Evolutionary conservation across 2,329 filamentous ascomycete genomes (phyloP).

Genomic region (Arachnomyces sp.): DNA sequence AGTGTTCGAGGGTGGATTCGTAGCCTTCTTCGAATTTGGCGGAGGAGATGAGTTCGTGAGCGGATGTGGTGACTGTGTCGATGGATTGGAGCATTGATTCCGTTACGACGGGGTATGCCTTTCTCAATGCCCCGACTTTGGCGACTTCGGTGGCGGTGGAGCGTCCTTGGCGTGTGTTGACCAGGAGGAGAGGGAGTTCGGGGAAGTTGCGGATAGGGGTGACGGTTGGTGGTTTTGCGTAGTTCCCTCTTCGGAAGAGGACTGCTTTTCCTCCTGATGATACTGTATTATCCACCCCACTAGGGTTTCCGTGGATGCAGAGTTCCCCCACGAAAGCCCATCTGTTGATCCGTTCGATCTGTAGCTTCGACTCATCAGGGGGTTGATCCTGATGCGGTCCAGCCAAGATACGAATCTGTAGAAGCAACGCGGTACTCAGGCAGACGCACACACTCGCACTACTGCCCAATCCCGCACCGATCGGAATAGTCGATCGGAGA

Average conservation of each 20-base stretch:
- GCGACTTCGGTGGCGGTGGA: constrained; percentile 78
- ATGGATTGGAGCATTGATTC: constrained; percentile 78
- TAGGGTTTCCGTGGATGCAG: constrained; percentile 95
- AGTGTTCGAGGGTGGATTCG: constrained; percentile 55
- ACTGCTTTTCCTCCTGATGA: constrained; percentile 89
- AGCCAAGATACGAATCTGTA: constrained; percentile 78
- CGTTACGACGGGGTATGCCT: constrained; percentile 65
- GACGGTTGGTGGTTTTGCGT: constrained; percentile 67
- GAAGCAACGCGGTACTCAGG: constrained; percentile 62
- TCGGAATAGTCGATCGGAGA: constrained; percentile 76
- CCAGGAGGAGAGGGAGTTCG: constrained; percentile 78
- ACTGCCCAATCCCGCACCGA: constrained; percentile 77
- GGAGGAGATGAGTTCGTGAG: constrained; percentile 47
- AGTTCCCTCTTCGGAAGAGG: constrained; percentile 74
- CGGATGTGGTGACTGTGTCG: constrained; percentile 53
- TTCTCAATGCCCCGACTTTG: constrained; percentile 69
- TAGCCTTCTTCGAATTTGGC: constrained; percentile 60
- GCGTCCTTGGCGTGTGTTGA: constrained; percentile 81
- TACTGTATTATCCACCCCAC: constrained; percentile 94
- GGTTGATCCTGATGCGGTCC: constrained; percentile 91
- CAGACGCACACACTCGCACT: constrained; percentile 81
- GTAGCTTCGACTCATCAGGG: constrained; percentile 72
- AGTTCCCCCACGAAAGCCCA: constrained; percentile 98
- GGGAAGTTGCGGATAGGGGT: constrained; percentile 77
- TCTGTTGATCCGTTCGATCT: constrained; percentile 90